phyloP scores from a whole-genome alignment of 805 yeast species.

The Blastobotrys peoriensis region DNA sequence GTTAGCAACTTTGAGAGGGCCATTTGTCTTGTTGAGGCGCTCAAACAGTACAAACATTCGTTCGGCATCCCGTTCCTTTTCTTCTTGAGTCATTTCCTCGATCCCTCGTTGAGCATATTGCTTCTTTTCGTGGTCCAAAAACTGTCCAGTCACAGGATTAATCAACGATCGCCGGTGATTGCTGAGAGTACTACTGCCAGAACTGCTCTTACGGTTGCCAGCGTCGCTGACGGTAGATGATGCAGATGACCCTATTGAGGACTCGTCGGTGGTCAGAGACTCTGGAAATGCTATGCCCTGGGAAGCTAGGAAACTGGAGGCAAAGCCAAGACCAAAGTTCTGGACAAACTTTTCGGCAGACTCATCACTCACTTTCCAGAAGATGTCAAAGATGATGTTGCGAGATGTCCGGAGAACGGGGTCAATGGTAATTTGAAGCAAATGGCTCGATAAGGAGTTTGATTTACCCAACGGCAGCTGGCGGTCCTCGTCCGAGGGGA shows the following conservation, averaged over 20 bases:
- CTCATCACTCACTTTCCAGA: constrained; percentile 21
- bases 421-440: constrained; percentile 18
- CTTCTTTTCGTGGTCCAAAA: constrained; percentile 5
- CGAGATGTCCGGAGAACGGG: constrained; percentile 15
- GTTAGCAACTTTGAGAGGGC: constrained; percentile 35
- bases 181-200: not conserved
- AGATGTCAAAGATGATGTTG: constrained; percentile 18
- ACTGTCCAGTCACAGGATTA: constrained; percentile 28
- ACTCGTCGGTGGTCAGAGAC: constrained; percentile 14
- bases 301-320: constrained; percentile 23
- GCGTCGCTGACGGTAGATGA: not conserved
- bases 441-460: constrained; percentile 16
- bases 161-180: constrained; percentile 3
- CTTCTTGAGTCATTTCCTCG: constrained; percentile 36
- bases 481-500: constrained; percentile 21
- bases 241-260: constrained; percentile 1
- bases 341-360: constrained; percentile 18
- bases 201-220: not conserved
- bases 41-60: constrained; percentile 38
- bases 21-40: constrained; percentile 33
- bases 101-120: not conserved
- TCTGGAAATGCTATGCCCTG: constrained; percentile 15
- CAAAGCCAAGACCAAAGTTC: constrained; percentile 27
- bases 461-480: constrained; percentile 20
- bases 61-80: constrained; percentile 41